phyloP scores from a whole-genome alignment of 495 filamentous ascomycete genomes.

The Venustampulla echinocandica region DNA sequence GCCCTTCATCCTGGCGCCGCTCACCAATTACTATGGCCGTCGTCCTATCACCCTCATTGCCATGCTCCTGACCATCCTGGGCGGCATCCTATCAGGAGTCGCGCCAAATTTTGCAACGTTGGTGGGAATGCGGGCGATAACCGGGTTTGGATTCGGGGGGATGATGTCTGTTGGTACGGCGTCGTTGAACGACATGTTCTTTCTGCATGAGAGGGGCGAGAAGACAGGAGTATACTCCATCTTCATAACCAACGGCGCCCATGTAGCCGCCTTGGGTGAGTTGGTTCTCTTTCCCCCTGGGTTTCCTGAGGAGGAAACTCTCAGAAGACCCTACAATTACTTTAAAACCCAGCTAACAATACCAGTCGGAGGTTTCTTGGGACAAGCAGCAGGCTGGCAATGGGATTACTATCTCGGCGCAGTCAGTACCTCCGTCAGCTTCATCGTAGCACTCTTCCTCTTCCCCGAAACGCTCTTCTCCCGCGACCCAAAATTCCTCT shows the following conservation, averaged over 20 bases:
- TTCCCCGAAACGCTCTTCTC: constrained; percentile 28
- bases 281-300: constrained; percentile 6
- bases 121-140: constrained; percentile 17
- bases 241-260: constrained; percentile 24
- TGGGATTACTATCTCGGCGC: constrained; percentile 26
- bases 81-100: constrained; percentile 19
- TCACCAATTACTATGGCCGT: constrained; percentile 21
- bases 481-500: constrained; percentile 18
- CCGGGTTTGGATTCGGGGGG: constrained; percentile 23
- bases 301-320: no score
- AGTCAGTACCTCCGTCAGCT: constrained; percentile 15
- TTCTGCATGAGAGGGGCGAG: constrained; percentile 23
- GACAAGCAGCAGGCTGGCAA: constrained; percentile 18
- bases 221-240: constrained; percentile 25
- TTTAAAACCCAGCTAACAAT: not conserved
- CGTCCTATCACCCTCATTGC: constrained; percentile 23
- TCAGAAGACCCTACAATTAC: not conserved
- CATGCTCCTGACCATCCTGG: constrained; percentile 20
- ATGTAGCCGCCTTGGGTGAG: constrained; percentile 21
- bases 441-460: constrained; percentile 20
- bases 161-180: constrained; percentile 25
- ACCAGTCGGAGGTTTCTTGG: constrained; percentile 21
- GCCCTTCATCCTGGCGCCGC: constrained; percentile 21
- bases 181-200: constrained; percentile 25
- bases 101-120: constrained; percentile 16